A percentile compares a stretch with the other conserved stretches of the same genome.
Evolutionary conservation across 768 basidiomycete species (phyloP).

Genomic region (Auricularia sp.): DNA sequence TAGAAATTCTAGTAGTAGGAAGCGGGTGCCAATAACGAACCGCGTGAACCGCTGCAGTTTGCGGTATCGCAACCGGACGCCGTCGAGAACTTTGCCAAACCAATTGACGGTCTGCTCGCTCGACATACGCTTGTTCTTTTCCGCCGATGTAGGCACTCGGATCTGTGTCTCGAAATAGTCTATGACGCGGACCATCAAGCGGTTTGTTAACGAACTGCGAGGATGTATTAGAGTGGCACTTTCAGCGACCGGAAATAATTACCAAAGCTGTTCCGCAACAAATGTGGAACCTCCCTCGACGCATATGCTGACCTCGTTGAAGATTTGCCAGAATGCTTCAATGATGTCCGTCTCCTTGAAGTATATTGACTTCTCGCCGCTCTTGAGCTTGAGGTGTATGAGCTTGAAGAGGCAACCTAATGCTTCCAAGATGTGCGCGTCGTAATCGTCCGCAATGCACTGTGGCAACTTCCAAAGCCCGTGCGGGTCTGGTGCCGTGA

Average conservation of each 20-base stretch:
- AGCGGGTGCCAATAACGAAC: conserved; percentile 27
- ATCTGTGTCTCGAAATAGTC: conserved; percentile 95
- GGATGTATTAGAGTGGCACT: neutral
- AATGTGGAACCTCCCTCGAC: conserved; percentile 79
- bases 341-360: conserved; percentile 98
- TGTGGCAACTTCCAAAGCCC: conserved; percentile 83
- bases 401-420: conserved; percentile 85
- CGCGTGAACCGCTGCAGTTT: conserved; percentile 90
- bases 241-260: conserved; percentile 16
- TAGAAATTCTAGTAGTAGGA: neutral
- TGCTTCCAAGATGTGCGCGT: conserved; percentile 77
- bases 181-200: conserved; percentile 83
- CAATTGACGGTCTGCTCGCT: conserved; percentile 75
- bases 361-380: conserved; percentile 81
- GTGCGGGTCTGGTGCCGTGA: conserved; percentile 74
- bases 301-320: conserved; percentile 84
- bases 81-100: conserved; percentile 90
- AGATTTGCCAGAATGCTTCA: conserved; percentile 91
- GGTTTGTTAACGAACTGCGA: conserved; percentile 78
- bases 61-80: conserved; percentile 81
- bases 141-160: conserved; percentile 31
- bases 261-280: conserved; percentile 96
- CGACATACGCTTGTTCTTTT: conserved; percentile 45
- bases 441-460: conserved; percentile 86
- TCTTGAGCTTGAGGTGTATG: conserved; percentile 92